Evolutionary conservation across 2,329 filamentous ascomycete species (phyloP).

Genomic region (Botrytis hyacinthi): DNA sequence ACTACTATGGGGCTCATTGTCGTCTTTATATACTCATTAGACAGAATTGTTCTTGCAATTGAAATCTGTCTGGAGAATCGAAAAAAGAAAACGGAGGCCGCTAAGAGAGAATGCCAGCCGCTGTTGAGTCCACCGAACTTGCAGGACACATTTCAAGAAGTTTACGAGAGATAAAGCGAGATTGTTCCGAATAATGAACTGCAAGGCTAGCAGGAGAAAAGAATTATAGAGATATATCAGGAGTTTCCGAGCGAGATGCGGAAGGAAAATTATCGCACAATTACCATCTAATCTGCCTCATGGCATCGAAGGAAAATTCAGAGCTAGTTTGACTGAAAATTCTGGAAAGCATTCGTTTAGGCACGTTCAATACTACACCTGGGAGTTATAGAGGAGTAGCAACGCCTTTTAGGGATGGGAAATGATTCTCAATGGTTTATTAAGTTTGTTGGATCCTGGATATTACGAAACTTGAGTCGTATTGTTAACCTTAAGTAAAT

Average conservation of each 20-base stretch:
- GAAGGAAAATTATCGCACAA: not conserved
- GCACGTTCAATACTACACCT: fast-evolving
- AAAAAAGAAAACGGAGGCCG: not conserved
- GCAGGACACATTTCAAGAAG: not conserved
- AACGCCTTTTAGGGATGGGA: not conserved
- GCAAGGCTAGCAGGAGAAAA: not conserved
- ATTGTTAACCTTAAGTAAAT: not conserved
- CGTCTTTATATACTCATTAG: too few species aligned
- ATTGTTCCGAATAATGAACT: not conserved
- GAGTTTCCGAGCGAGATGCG: not conserved
- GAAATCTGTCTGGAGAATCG: not conserved
- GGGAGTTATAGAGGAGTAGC: not conserved
- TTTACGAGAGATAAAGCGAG: not conserved
- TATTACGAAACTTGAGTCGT: not conserved
- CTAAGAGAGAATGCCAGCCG: not conserved
- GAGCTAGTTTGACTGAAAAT: not conserved
- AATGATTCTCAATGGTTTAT: not conserved
- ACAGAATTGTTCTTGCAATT: not conserved
- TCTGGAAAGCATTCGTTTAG: fast-evolving
- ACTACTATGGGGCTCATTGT: too few species aligned
- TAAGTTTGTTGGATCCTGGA: not conserved
- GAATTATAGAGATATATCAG: fast-evolving
- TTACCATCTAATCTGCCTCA: not conserved
- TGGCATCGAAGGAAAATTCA: not conserved
- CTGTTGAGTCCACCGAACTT: not conserved